Evolutionary conservation across 805 yeast genomes (phyloP).

Genomic region (Starmerella sirachaensis): DNA sequence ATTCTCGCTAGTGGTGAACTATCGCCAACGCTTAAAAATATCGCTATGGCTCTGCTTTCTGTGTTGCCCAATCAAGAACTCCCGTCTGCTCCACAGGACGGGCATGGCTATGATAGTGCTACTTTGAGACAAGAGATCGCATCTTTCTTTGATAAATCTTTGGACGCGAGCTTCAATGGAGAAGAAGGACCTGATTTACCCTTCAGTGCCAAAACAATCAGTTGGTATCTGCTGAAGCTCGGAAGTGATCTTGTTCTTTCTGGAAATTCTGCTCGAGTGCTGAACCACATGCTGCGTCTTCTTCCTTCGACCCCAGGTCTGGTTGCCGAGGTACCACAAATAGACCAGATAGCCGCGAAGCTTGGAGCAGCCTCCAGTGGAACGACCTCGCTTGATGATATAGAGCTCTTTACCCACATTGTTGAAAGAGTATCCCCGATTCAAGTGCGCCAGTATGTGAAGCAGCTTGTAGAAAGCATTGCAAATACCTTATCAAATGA

Average conservation of each 20-base stretch:
- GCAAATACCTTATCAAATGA: slow-evolving; percentile 26
- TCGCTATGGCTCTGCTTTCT: slow-evolving; percentile 37
- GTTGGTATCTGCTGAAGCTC: slow-evolving; percentile 22
- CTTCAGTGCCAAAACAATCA: neutral
- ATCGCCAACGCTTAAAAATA: slow-evolving; percentile 6
- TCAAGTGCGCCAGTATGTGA: slow-evolving; percentile 10
- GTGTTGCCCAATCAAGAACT: slow-evolving; percentile 44
- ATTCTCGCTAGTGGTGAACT: slow-evolving; percentile 9
- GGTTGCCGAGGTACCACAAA: slow-evolving; percentile 5
- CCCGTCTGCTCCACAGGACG: slow-evolving; percentile 14
- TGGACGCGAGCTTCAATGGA: slow-evolving; percentile 1
- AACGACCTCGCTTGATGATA: slow-evolving; percentile 3
- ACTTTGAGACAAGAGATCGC: slow-evolving; percentile 27
- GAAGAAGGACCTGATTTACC: neutral
- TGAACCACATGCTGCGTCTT: slow-evolving; percentile 9
- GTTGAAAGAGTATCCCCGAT: slow-evolving; percentile 5
- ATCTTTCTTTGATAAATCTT: slow-evolving; percentile 27
- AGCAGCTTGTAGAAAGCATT: slow-evolving; percentile 1
- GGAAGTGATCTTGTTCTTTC: slow-evolving; percentile 7
- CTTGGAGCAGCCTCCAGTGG: too few species aligned
- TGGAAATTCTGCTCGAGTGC: slow-evolving; percentile 2
- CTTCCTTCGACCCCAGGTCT: slow-evolving; percentile 15
- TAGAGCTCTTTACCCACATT: slow-evolving; percentile 13
- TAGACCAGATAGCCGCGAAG: neutral
- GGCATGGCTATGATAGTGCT: neutral